These are phyloP conservation scores for Fusarium sp. DNA, from an alignment of 2,329 filamentous ascomycete species.

Conservation along the genomic window DNA sequence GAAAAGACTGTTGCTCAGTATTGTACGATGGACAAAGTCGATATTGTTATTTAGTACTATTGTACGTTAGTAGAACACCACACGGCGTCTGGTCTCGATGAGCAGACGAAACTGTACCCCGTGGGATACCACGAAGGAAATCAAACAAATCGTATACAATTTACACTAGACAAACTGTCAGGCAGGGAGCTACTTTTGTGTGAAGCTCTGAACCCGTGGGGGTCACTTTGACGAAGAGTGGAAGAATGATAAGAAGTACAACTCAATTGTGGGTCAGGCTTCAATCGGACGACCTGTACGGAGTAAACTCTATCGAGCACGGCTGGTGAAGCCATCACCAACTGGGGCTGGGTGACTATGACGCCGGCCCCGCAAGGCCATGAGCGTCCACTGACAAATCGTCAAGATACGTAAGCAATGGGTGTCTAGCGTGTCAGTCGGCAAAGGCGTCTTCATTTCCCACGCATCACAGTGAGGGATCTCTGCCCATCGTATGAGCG, in stretches of 20 bases:
- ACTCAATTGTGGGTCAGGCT: background rate
- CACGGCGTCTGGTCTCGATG: background rate
- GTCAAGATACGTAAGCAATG: background rate
- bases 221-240: background rate
- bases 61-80: conserved; percentile 19
- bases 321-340: conserved; percentile 22
- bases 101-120: background rate
- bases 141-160: background rate
- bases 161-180: background rate
- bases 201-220: background rate
- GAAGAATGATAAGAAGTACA: background rate
- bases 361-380: background rate
- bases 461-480: background rate
- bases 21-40: conserved; percentile 9
- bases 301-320: conserved; percentile 18
- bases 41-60: conserved; percentile 11
- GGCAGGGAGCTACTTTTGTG: background rate
- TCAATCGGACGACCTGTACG: background rate
- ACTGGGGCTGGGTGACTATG: background rate
- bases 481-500: background rate
- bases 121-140: background rate
- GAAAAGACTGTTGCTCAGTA: background rate
- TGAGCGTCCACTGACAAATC: background rate
- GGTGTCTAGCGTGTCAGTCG: background rate
- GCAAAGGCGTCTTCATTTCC: background rate